Conservation (phyloP, 2,329 filamentous ascomycete genomes). For the Fusarium palustre region DNA sequence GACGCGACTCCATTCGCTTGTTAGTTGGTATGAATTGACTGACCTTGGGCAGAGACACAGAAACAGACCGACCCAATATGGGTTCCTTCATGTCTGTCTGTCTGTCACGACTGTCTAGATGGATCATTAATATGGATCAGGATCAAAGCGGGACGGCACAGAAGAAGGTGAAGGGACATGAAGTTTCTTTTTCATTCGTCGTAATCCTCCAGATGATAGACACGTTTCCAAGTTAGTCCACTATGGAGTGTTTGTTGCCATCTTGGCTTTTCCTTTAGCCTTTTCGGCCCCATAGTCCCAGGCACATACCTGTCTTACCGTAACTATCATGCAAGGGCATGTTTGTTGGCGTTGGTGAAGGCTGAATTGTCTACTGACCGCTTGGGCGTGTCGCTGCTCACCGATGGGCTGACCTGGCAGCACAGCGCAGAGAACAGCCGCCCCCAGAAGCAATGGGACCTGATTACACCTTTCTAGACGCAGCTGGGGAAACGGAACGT, state of each 20-base stretch:
- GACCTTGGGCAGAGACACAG: conserved; percentile 21
- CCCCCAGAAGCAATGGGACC: conserved; percentile 2
- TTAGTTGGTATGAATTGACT: background rate
- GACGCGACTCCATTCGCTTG: conserved; percentile 4
- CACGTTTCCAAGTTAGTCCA: conserved; percentile 31
- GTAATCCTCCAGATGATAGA: conserved; percentile 12
- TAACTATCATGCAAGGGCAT: conserved; percentile 41
- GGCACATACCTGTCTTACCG: conserved; percentile 27
- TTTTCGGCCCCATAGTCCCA: conserved; percentile 30
- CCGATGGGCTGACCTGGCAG: conserved; percentile 31
- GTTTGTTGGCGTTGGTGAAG: conserved; percentile 24
- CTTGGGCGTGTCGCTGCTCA: conserved; percentile 16
- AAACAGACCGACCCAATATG: conserved; percentile 16
- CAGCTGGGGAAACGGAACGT: conserved; percentile 10
- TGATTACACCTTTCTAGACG: background rate
- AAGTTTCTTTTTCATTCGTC: conserved; percentile 19
- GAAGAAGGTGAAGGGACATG: conserved; percentile 2
- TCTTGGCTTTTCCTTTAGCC: conserved; percentile 29
- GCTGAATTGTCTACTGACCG: conserved; percentile 39
- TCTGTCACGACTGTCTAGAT: background rate
- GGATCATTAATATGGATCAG: conserved; percentile 15
- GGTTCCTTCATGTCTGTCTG: conserved; percentile 1
- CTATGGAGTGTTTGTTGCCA: conserved; percentile 17
- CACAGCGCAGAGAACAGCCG: conserved; percentile 5
- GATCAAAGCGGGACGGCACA: conserved; percentile 8